Evolutionary conservation across 352 stramenopile species (phyloP).

Genomic region (Globisporangium middletonii): DNA sequence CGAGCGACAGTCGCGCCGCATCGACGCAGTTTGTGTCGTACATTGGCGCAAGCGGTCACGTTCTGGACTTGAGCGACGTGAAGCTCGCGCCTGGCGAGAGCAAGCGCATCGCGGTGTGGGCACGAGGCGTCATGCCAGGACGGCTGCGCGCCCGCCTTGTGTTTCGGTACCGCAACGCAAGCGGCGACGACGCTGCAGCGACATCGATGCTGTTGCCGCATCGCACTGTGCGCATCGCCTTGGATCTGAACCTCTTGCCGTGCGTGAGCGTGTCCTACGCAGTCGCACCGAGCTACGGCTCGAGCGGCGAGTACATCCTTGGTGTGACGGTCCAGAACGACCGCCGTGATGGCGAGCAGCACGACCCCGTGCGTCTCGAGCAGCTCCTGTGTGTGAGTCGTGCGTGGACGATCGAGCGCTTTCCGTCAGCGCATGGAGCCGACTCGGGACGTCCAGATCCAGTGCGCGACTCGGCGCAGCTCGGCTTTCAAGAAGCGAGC

Average conservation of each 20-base stretch:
- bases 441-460: background rate
- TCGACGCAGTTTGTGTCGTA: slow-evolving; percentile 31
- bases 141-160: slow-evolving; percentile 46
- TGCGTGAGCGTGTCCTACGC: slow-evolving; percentile 61
- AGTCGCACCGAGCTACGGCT: slow-evolving; percentile 60
- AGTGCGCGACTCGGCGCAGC: slow-evolving; percentile 27
- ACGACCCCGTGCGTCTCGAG: slow-evolving; percentile 40
- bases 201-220: slow-evolving; percentile 13
- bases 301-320: slow-evolving; percentile 65
- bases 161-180: slow-evolving; percentile 55
- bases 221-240: slow-evolving; percentile 46
- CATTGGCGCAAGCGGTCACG: slow-evolving; percentile 57
- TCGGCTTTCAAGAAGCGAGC: slow-evolving; percentile 68
- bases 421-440: slow-evolving; percentile 9
- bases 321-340: slow-evolving; percentile 62
- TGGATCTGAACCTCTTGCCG: slow-evolving; percentile 53
- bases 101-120: slow-evolving; percentile 47
- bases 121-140: slow-evolving; percentile 28
- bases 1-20: slow-evolving; percentile 5
- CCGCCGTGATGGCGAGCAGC: slow-evolving; percentile 19
- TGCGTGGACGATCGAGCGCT: slow-evolving; percentile 48
- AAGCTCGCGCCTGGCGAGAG: slow-evolving; percentile 46
- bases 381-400: slow-evolving; percentile 58
- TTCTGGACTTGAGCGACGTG: slow-evolving; percentile 51
- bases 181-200: slow-evolving; percentile 8